Evolutionary conservation across 345 rosid genomes (phyloP).

Genomic region (Gossypioides kirkii): DNA sequence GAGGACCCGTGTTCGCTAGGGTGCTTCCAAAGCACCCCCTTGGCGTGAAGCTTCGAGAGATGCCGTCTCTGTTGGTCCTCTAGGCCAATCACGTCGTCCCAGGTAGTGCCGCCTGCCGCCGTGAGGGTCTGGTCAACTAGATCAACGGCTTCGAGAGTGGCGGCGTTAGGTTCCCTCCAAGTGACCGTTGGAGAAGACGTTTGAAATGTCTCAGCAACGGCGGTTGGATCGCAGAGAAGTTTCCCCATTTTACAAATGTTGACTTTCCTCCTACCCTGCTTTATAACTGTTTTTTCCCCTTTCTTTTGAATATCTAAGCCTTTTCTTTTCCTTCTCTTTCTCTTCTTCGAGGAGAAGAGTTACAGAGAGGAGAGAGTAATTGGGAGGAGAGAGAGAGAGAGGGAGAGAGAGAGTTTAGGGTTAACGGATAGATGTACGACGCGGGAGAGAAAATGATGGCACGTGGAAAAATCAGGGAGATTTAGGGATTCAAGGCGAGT

Average conservation of each 20-base stretch:
- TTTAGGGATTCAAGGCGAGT: slow-evolving; percentile 12
- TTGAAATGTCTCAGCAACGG: slow-evolving; percentile 59
- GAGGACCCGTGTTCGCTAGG: slow-evolving; percentile 51
- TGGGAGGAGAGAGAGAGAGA: slow-evolving; percentile 14
- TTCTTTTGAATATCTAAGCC: background rate
- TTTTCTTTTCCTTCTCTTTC: background rate
- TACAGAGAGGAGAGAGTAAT: slow-evolving; percentile 23
- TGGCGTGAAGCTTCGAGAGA: slow-evolving; percentile 62
- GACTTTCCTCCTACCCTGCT: background rate
- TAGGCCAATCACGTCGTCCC: slow-evolving; percentile 82
- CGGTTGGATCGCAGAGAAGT: slow-evolving; percentile 67
- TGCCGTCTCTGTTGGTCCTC: slow-evolving; percentile 89
- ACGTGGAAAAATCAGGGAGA: slow-evolving; percentile 39
- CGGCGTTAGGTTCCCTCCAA: slow-evolving; percentile 50
- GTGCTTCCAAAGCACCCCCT: slow-evolving; percentile 87
- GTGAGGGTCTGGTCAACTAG: slow-evolving; percentile 36
- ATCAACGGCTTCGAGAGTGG: slow-evolving; percentile 43
- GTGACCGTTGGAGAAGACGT: slow-evolving; percentile 37
- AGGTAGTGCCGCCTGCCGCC: slow-evolving; percentile 15
- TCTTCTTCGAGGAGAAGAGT: slow-evolving; percentile 16
- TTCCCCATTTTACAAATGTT: slow-evolving; percentile 55
- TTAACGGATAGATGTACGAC: slow-evolving; percentile 61
- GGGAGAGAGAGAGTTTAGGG: slow-evolving; percentile 27
- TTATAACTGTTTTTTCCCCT: background rate
- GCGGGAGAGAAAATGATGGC: slow-evolving; percentile 38